Conservation (phyloP, 2,329 filamentous ascomycete genomes). For the Aureobasidium sp. region DNA sequence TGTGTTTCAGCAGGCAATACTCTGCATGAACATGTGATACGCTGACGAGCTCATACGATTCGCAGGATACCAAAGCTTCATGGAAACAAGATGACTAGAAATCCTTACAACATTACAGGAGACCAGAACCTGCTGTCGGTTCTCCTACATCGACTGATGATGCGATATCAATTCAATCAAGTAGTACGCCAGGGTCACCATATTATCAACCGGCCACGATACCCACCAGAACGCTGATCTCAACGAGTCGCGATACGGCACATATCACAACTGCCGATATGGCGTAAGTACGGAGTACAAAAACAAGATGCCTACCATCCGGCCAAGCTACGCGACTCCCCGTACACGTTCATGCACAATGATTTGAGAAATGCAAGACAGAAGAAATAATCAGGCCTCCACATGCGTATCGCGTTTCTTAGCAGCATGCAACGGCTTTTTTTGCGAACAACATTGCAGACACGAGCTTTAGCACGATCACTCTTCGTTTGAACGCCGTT, state of each 20-base stretch:
- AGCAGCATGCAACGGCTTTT: neutral
- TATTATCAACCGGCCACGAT: neutral
- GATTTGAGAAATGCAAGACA: neutral
- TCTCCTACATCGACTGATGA: neutral
- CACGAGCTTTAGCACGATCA: neutral
- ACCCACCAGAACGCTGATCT: neutral
- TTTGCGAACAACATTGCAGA: neutral
- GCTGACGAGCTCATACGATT: neutral
- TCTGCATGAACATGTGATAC: neutral
- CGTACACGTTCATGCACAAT: neutral
- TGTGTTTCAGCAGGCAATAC: neutral
- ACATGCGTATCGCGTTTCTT: neutral
- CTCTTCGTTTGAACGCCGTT: neutral
- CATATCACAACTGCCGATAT: neutral
- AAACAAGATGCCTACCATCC: neutral
- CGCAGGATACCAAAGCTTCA: neutral
- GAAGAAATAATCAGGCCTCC: neutral
- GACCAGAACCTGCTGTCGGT: neutral
- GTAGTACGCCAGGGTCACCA: neutral
- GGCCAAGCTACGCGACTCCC: neutral
- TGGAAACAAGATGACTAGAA: neutral
- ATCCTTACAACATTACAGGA: too few relatives aligned
- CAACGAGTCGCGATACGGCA: neutral
- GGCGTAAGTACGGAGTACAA: neutral
- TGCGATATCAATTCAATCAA: neutral